Base-by-base conservation (phyloP, 2,329 filamentous ascomycete genomes). In the Fusarium penzigii region DNA sequence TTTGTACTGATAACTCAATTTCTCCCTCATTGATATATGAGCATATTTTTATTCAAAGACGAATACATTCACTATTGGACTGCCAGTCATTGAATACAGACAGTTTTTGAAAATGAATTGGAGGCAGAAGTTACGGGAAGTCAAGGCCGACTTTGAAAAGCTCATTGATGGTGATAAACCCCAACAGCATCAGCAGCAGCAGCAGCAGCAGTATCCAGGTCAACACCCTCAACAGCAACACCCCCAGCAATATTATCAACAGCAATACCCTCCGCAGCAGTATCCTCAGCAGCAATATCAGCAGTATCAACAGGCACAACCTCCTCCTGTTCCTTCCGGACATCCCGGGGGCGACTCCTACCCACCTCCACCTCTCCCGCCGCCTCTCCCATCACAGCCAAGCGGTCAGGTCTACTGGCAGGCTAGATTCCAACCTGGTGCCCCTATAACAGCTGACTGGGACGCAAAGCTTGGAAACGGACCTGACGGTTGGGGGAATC, bases 401-500 rank as follows among this genome's bases (percentile, higher is more conserved):
- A n/a, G 32, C 5, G 57, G 51, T 16, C 55, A 58, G 16, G 57
- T 70, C 2, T 84, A 84, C 67, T 85, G 81, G 81, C 74, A 74
- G 52, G 76, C 81, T 1, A 72, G 71, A 8, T 82, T 84, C 59
- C 66, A 72, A 29, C 72, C 78, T 1, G 67, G 72, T 13, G 70
- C 72, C 3, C 74, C 78, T 0, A 72, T 85, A 3, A 72, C 71
- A 0, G 66, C 71, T 3, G 76, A 83, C 56, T 85, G 83, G 71
- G 70, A 79, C 5, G 76, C 80, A 29, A 80, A 83, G 64, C 72
- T 79, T 43, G 76, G 78, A 29, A 78, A 77, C 34, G 82, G 82
- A 29, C 76, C 75, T n/a, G 76, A 82, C 61, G 82, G 82, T 38
- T 85, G 82, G 82, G 82, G 82, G 17, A 85, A 85, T 62, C 78